Percentiles rank a stretch among this genome's conserved stretches.
phyloP scores from a whole-genome alignment of 768 basidiomycete species.

The Leccinum incarnatum region DNA sequence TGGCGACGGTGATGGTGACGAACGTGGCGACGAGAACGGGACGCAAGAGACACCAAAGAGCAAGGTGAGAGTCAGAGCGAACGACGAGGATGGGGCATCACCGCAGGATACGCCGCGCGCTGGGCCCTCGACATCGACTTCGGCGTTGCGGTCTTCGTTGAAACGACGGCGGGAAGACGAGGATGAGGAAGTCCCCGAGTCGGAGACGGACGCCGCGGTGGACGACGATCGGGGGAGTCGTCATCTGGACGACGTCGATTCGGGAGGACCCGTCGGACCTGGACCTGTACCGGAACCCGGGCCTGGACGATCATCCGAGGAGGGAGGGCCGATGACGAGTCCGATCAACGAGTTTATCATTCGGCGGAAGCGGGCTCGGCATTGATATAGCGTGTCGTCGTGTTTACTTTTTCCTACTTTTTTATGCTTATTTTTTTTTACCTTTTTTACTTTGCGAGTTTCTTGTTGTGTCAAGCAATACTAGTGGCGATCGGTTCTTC shows the following conservation, averaged over 20 bases:
- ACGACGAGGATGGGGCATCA: conserved; percentile 21
- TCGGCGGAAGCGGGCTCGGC: conserved; percentile 64
- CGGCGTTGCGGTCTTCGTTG: conserved; percentile 11
- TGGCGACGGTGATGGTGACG: neutral
- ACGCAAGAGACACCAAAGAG: conserved; percentile 25
- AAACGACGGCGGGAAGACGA: conserved; percentile 33
- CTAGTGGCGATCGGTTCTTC: neutral
- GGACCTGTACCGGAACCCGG: neutral
- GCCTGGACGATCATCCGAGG: neutral
- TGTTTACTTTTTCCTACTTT: conserved; percentile 5
- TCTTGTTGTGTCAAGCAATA: neutral
- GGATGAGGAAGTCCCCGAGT: conserved; percentile 21
- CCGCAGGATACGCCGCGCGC: conserved; percentile 20
- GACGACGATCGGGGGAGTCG: conserved; percentile 7
- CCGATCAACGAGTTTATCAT: conserved; percentile 51
- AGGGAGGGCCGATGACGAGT: conserved; percentile 21
- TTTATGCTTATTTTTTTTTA: conserved; percentile 30
- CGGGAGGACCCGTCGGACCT: too few relatives aligned
- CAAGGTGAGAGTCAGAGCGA: conserved; percentile 27
- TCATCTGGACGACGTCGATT: too few relatives aligned
- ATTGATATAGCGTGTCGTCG: conserved; percentile 32
- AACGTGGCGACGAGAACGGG: neutral
- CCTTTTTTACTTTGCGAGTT: neutral
- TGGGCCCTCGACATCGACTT: conserved; percentile 2
- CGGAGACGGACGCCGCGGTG: conserved; percentile 3